Evolutionary conservation across 257 asterid species (phyloP), one percentile per base, ranked within the genome.

Genomic region (Forsythia viridissima): DNA sequence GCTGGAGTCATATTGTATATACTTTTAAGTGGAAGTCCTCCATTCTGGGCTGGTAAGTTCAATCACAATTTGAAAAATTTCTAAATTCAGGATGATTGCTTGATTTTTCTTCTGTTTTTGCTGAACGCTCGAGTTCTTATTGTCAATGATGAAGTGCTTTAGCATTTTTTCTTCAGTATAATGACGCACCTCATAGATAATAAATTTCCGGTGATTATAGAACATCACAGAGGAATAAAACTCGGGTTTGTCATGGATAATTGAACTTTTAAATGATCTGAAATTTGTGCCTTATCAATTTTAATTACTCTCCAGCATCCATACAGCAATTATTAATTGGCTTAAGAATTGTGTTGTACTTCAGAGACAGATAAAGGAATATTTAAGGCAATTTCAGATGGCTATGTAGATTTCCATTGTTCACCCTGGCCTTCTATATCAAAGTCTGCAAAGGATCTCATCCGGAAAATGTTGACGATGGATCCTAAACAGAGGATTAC

Each of bases 391-490:
- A 87, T 91, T 8, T 30, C 82, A 74, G 71, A 81, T 57, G 92
- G 91, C 1, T 61, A 84, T 8, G 37, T 91, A 12, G 91, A 89
- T 79, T 84, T 91, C 2, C 75, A 88, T 52, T 71, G 79, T 39
- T 24, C 83, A 9, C 96, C 96, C 0, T 91, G 96, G 94, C 94
- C 92, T 82, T 78, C 89, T 37, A 87, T 91, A 81, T 88, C 96
- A 18, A 24, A 6, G 13, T 82, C 79, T 4, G 94, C 96, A n/a
- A 91, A 91, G 85, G 94, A 91, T 87, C 92, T 91, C 9, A 74
- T 89, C 82, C 81, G 30, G 80, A 89, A 79, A 88, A 84, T 89
- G 94, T 70, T 91, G 66, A 84, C 86, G 6, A 12, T 76, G 0
- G 91, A 91, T 81, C 94, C 92, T 1, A 83, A 39, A 20, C 75